phyloP scores from a whole-genome alignment of 2,329 filamentous ascomycete genomes.

The Aureobasidium mangrovei region DNA sequence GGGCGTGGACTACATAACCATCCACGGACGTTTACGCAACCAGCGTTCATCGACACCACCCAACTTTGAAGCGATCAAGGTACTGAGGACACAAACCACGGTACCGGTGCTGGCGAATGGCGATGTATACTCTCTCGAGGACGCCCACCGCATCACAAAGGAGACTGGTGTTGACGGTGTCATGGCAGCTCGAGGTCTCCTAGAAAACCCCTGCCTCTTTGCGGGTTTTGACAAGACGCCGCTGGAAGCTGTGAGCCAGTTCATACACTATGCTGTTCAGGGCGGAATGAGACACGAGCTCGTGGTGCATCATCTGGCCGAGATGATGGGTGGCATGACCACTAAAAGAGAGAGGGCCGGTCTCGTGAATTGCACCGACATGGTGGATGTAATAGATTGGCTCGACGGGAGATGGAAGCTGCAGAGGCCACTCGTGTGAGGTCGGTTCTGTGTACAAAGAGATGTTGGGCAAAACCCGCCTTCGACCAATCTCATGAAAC shows the following conservation, averaged over 20 bases:
- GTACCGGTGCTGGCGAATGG: slow-evolving; percentile 61
- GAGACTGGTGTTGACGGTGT: slow-evolving; percentile 40
- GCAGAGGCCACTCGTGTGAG: neutral
- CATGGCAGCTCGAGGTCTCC: slow-evolving; percentile 61
- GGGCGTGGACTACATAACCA: slow-evolving; percentile 59
- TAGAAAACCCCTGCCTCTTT: slow-evolving; percentile 60
- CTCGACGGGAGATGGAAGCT: slow-evolving; percentile 21
- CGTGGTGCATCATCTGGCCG: slow-evolving; percentile 55
- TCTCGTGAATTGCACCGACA: slow-evolving; percentile 39
- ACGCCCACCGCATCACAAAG: slow-evolving; percentile 26
- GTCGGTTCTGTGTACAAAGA: neutral
- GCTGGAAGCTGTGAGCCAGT: slow-evolving; percentile 54
- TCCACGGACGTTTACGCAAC: slow-evolving; percentile 56
- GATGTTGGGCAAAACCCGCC: neutral
- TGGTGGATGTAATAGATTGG: slow-evolving; percentile 28
- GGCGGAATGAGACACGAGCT: slow-evolving; percentile 39
- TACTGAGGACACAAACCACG: slow-evolving; percentile 43
- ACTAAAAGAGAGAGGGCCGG: slow-evolving; percentile 47
- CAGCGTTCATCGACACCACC: slow-evolving; percentile 56
- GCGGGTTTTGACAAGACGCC: slow-evolving; percentile 49
- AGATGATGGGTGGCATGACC: slow-evolving; percentile 55
- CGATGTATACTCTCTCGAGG: slow-evolving; percentile 52
- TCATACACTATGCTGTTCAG: slow-evolving; percentile 50
- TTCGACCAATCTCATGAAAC: too few species aligned
- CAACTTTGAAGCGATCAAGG: slow-evolving; percentile 50